Evolutionary conservation across 768 basidiomycete genomes (phyloP), one percentile per base, ranked within the genome.

Genomic region (Phaeolepiota aurea): DNA sequence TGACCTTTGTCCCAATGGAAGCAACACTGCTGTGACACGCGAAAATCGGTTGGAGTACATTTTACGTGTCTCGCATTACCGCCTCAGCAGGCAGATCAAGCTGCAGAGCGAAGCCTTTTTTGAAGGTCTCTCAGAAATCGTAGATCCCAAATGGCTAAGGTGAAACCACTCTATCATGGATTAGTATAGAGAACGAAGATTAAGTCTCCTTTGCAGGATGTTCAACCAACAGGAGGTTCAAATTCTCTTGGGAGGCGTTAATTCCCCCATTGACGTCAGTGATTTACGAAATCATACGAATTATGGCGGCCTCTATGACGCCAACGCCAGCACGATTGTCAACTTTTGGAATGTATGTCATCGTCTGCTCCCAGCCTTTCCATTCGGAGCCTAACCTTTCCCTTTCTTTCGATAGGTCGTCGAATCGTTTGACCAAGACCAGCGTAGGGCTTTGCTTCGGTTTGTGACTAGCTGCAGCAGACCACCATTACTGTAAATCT

Each of bases 151-250:
- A 51, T 97, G 87, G 88, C 71, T 94, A 15, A 67, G 82, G 77
- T 83, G 20, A n/a, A n/a, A n/a, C n/a, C n/a, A n/a, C n/a, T n/a
- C n/a, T n/a, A n/a, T n/a, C n/a, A n/a, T n/a, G n/a, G n/a, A n/a
- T n/a, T n/a, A n/a, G n/a, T n/a, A n/a, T n/a, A n/a, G n/a, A n/a
- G n/a, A n/a, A n/a, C n/a, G n/a, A n/a, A n/a, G n/a, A n/a, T n/a
- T n/a, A n/a, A n/a, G n/a, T n/a, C 20, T 19, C 10, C 33, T 13
- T 14, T 35, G 5, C 46, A 87, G 90, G 33, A 93, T 98, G 88
- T 99, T 98, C 64, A 94, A 97, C 58, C 93, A 94, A 48, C 86
- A 89, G 55, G 96, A 98, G 59, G 68, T 97, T 3, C 91, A 92
- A 55, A 83, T 94, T 36, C 67, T 98, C 1, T 70, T 99, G 4